A percentile compares a stretch with the other conserved stretches of the same genome.
Conservation (phyloP, 2,329 filamentous ascomycete species). For the Neoarthrinium moseri region DNA sequence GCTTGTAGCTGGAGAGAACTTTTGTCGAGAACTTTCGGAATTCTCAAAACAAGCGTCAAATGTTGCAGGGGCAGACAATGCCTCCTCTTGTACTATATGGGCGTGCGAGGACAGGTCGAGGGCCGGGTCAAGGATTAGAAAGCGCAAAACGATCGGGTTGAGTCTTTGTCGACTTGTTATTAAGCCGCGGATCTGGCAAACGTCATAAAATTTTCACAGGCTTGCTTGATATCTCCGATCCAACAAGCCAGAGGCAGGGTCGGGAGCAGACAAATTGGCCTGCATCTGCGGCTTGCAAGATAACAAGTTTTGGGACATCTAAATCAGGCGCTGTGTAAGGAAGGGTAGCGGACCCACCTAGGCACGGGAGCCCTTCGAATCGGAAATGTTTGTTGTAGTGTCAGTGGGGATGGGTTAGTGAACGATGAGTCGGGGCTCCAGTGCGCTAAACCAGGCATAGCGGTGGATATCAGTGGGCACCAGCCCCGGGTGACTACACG, state of each 20-base stretch:
- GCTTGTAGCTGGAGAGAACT: conserved; percentile 15
- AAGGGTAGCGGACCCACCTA: too few relatives aligned
- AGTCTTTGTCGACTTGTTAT: background rate
- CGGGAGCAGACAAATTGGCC: background rate
- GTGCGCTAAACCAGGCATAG: background rate
- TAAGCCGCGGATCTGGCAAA: background rate
- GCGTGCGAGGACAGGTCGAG: background rate
- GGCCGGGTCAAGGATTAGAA: background rate
- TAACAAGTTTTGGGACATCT: background rate
- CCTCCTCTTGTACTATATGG: background rate
- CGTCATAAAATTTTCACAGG: background rate
- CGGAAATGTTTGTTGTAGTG: background rate
- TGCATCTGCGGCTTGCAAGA: conserved; percentile 1
- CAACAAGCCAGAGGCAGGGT: background rate
- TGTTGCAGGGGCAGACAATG: conserved; percentile 15
- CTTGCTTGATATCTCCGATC: background rate
- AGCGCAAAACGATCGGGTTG: background rate
- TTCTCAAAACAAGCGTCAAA: conserved; percentile 17
- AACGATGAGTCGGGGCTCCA: background rate
- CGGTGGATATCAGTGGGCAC: background rate
- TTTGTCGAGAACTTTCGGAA: conserved; percentile 10
- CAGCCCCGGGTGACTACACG: too few relatives aligned
- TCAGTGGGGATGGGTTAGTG: background rate
- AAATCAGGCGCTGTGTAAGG: background rate
- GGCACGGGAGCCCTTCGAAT: background rate